A percentile compares a stretch with the other conserved stretches of the same genome.
Conservation (phyloP, 768 basidiomycete genomes). For the Podaxis pistillaris region DNA sequence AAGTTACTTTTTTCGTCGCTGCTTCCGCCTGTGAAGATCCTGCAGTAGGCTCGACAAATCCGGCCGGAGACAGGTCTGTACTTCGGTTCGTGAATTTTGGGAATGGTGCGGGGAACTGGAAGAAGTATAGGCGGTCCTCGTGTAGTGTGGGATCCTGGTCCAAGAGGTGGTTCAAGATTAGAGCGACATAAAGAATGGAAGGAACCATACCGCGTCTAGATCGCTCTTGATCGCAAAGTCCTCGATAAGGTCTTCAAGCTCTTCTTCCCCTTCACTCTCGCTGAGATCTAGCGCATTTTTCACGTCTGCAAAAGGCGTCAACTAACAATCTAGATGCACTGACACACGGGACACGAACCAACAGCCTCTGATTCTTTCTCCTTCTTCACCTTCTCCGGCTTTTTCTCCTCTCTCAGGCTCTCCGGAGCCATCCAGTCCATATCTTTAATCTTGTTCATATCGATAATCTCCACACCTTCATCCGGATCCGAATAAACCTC, state of each 20-base stretch:
- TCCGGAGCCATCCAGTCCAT: constrained; percentile 93
- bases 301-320: constrained; percentile 31
- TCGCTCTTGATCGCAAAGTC: constrained; percentile 54
- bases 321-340: not conserved
- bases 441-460: constrained; percentile 72
- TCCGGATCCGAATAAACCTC: constrained; percentile 86
- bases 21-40: not conserved
- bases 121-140: constrained; percentile 78
- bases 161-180: not conserved
- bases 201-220: constrained; percentile 36
- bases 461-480: constrained; percentile 83
- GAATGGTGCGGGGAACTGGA: constrained; percentile 88
- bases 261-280: constrained; percentile 77
- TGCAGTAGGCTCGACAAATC: constrained; percentile 21
- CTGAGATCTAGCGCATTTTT: constrained; percentile 68
- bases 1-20: constrained; percentile 55
- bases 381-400: constrained; percentile 39
- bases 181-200: constrained; percentile 5
- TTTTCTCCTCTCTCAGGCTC: constrained; percentile 52
- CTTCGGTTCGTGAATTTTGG: constrained; percentile 50
- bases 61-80: constrained; percentile 24
- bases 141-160: constrained; percentile 46
- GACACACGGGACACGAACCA: constrained; percentile 23
- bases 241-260: constrained; percentile 73
- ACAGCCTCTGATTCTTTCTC: constrained; percentile 34